Evolutionary conservation across 345 rosid species (phyloP), one percentile per base, ranked within the genome.

Genomic region (Salix caprea): DNA sequence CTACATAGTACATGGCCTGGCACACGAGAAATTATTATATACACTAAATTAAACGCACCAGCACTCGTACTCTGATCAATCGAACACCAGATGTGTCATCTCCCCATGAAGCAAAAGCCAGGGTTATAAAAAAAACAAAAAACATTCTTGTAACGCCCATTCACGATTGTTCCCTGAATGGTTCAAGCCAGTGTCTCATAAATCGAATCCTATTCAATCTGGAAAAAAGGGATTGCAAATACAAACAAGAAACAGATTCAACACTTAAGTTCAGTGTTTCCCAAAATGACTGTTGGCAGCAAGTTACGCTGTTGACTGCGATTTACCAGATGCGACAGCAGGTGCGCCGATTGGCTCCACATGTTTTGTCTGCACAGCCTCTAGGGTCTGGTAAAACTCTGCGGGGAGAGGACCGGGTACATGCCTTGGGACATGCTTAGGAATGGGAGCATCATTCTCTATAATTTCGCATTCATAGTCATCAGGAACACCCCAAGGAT

Each of bases 401-500:
- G 81, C 94, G 0, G 98, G 98, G 40, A 96, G 94, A 74, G 99
- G 98, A 74, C 97, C 98, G 28, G 97, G 97, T 77, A 94, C 91
- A 80, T 96, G 99, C 78, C 79, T 86, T 64, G 98, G 99, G 71
- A 96, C 91, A 71, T 93, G 99, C 87, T 93, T 92, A 0, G 99
- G 99, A 80, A 93, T 84, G 4, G 97, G 97, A 28, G 95, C 92
- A 80, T 92, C 95, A 23, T 92, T 89, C 85, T 96, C 98, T 14
- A 96, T 87, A n/a, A 93, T 88, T 84, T 96, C 98, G 24, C 94
- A 91, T 77, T 92, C 95, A 37, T 90, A 89, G 82, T 94, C 99
- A 46, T 96, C 98, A 40, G 97, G 94, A 84, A 93, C 94, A 78
- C 94, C 98, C 98, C 98, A 92, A 69, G 98, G 98, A 84, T 92